Evolutionary conservation across 495 filamentous ascomycete genomes (phyloP).

Genomic region (Cercophora scortea): DNA sequence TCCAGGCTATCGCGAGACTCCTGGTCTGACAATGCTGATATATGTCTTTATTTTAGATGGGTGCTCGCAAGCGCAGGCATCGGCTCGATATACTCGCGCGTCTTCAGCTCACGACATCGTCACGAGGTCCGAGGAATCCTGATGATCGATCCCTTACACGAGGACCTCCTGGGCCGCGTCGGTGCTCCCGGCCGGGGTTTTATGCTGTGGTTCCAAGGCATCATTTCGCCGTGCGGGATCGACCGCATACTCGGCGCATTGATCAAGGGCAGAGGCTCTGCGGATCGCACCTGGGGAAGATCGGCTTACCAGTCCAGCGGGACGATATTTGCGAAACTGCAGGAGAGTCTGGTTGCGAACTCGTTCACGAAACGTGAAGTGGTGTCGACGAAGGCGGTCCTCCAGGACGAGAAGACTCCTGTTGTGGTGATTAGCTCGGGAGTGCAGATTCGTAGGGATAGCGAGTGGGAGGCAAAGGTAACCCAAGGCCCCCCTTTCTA

Average conservation of each 20-base stretch:
- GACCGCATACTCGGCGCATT: conserved; percentile 69
- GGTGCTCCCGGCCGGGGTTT: conserved; percentile 67
- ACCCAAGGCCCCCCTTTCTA: background rate
- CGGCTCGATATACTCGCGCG: conserved; percentile 78
- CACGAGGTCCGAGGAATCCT: conserved; percentile 67
- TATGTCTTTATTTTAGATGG: conserved; percentile 39
- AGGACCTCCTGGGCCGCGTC: conserved; percentile 65
- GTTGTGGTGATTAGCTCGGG: conserved; percentile 80
- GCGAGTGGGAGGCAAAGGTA: conserved; percentile 62
- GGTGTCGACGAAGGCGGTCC: conserved; percentile 60
- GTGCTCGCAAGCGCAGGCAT: conserved; percentile 57
- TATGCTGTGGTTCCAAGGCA: conserved; percentile 72
- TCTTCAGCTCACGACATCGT: conserved; percentile 77
- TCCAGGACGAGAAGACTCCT: conserved; percentile 60
- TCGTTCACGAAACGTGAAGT: conserved; percentile 78
- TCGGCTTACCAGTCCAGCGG: conserved; percentile 71
- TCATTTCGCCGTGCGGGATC: conserved; percentile 80
- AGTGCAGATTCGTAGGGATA: conserved; percentile 40
- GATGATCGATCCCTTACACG: conserved; percentile 80
- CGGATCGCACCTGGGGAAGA: conserved; percentile 75
- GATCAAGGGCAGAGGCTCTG: conserved; percentile 67
- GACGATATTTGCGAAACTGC: conserved; percentile 79
- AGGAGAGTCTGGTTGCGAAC: conserved; percentile 83
- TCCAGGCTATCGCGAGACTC: too few species aligned
- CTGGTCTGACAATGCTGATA: too few species aligned